phyloP scores from a whole-genome alignment of 1,284 basidiomycete genomes.

The Tremellales sp. region DNA sequence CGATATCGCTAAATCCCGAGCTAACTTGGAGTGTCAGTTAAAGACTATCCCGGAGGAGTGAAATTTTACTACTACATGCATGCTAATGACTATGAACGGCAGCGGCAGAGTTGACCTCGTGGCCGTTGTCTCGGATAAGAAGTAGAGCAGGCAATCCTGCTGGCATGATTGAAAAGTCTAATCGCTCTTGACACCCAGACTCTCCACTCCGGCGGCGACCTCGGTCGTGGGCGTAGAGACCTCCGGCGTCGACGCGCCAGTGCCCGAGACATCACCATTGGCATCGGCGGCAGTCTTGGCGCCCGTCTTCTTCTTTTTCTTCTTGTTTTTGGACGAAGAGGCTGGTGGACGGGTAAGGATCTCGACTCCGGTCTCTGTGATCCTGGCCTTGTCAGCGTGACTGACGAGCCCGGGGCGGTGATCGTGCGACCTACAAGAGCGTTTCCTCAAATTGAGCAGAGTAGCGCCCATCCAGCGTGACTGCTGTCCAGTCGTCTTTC shows the following conservation, averaged over 20 bases:
- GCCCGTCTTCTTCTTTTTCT: constrained; percentile 40
- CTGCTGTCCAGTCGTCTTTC: constrained; percentile 78
- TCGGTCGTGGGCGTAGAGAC: constrained; percentile 22
- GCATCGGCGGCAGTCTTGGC: constrained; percentile 14
- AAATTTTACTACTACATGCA: constrained; percentile 11
- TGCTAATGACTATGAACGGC: neutral
- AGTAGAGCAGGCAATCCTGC: too few species aligned
- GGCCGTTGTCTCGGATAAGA: too few species aligned
- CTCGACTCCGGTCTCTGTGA: constrained; percentile 88
- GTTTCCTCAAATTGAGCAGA: constrained; percentile 97
- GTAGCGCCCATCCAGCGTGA: constrained; percentile 77
- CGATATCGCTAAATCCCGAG: constrained; percentile 3
- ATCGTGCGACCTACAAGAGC: constrained; percentile 59
- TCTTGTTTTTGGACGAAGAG: constrained; percentile 23
- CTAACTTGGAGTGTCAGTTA: constrained; percentile 23
- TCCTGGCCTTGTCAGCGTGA: constrained; percentile 52
- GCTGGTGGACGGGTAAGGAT: constrained; percentile 62
- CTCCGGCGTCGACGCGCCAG: constrained; percentile 16
- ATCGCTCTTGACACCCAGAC: too few species aligned
- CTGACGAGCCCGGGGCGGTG: neutral
- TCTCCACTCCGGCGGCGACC: constrained; percentile 16
- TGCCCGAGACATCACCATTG: constrained; percentile 11
- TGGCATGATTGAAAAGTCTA: too few species aligned
- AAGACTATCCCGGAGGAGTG: constrained; percentile 41
- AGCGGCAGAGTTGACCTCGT: too few species aligned